Base-by-base conservation (phyloP, 805 yeast genomes). In the Candida endomychidarum region DNA sequence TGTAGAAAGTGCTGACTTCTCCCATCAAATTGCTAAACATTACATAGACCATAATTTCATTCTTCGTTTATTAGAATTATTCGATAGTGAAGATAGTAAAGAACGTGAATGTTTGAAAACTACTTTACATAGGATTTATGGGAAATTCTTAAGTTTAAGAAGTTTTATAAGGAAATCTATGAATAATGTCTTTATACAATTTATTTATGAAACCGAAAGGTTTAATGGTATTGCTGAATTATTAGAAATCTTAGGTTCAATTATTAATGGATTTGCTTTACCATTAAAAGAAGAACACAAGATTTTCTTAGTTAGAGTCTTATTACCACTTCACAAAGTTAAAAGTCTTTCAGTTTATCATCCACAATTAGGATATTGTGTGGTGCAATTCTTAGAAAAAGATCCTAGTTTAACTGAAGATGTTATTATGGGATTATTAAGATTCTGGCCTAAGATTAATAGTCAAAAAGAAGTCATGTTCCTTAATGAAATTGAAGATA, bases 211-310 rank as follows among this genome's bases (percentile, higher is more conserved):
- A 63, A 90, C 98, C 9, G 96, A 87, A 56, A 75, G 96, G 53
- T 93, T 91, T 62, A 91, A 93, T 59, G 99, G 99, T 49, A 81
- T 93, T 43, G 95, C 95, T 8, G 99, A 93, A 67, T 74, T 93
- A 46, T 74, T 93, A 50, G 99, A 93, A 65, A 93, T 93, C 42
- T 75, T 93, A 49, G 99, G 99, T 7, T 85, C 96, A 14, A 93
- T 93, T 54, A 93, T 93, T 57, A 93, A 93, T 64, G 99, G 99
- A 10, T 93, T 93, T 71, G 99, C 99, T 2, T 73, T 93, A 48
- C 99, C 99, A 4, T 75, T 93, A 53, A 93, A 93, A 60, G 98
- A 93, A 54, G 99, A 93, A 63, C 99, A 93, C 65, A 93, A 93
- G 63, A 80, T 86, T 10, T 93, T 93, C 53, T 66, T 93, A 47